Conservation (phyloP, 192 early-diverging fungal species). For the Coemansia sp. region DNA sequence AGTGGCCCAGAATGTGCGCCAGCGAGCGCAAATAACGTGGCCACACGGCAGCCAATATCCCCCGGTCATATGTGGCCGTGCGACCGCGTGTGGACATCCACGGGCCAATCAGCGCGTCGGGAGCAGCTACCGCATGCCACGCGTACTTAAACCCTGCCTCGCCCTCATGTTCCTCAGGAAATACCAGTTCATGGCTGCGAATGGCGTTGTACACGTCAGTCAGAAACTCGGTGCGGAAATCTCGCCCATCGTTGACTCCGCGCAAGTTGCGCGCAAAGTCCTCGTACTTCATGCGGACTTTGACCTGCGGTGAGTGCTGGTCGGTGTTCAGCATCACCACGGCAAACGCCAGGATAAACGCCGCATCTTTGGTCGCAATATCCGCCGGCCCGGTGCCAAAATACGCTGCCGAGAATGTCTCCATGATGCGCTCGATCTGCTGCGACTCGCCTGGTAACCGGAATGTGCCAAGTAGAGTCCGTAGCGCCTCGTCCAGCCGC, state of each 20-base stretch:
- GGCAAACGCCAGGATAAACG: conserved; percentile 87
- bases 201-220: conserved; percentile 87
- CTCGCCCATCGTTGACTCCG: conserved; percentile 80
- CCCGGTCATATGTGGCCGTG: conserved; percentile 68
- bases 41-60: conserved; percentile 77
- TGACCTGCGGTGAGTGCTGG: conserved; percentile 92
- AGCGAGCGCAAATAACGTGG: conserved; percentile 66
- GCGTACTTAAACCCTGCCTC: conserved; percentile 91
- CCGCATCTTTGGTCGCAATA: conserved; percentile 78
- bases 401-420: conserved; percentile 84
- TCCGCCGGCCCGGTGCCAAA: conserved; percentile 61
- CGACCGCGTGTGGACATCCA: conserved; percentile 59
- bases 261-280: conserved; percentile 88
- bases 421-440: conserved; percentile 94
- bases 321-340: conserved; percentile 99
- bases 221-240: conserved; percentile 84
- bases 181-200: conserved; percentile 85
- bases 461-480: conserved; percentile 91
- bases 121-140: conserved; percentile 69
- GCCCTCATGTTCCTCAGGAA: conserved; percentile 96
- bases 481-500: conserved; percentile 89
- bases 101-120: conserved; percentile 58
- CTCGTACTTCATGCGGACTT: conserved; percentile 83
- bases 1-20: conserved; percentile 16
- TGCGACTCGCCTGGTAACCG: conserved; percentile 97